Conservation (phyloP, 1,139 yeast species). For the Debaryomyces sp. region DNA sequence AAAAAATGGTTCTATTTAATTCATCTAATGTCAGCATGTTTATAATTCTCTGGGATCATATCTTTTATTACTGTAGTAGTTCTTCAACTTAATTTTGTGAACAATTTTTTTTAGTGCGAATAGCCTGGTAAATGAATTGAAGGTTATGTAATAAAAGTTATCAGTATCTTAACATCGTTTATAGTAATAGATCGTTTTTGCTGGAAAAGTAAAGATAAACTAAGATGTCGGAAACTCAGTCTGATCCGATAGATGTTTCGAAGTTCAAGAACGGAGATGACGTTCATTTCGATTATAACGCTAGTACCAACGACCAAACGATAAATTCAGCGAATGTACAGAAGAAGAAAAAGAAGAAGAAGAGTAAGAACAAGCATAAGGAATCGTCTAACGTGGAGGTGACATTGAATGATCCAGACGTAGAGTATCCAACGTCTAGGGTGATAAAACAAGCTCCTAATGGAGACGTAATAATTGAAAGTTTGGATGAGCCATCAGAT, state of each 20-base stretch:
- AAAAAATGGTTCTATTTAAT: not conserved
- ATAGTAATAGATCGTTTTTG: not conserved
- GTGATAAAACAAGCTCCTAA: constrained; percentile 72
- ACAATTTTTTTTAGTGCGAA: constrained; percentile 4
- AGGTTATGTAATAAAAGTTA: constrained; percentile 6
- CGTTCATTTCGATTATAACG: constrained; percentile 58
- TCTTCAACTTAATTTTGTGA: constrained; percentile 6
- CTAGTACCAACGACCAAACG: constrained; percentile 14
- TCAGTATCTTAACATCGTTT: not conserved
- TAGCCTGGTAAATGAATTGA: not conserved
- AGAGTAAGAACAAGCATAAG: constrained; percentile 28
- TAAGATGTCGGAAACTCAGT: constrained; percentile 8
- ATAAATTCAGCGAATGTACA: constrained; percentile 36
- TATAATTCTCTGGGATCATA: not conserved
- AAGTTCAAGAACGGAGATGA: constrained; percentile 51
- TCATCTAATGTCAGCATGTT: not conserved
- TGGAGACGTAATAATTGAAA: constrained; percentile 72
- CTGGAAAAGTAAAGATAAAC: not conserved
- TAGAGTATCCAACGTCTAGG: constrained; percentile 72
- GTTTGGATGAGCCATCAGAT: constrained; percentile 35
- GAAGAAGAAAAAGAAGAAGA: constrained; percentile 40
- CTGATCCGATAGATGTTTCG: constrained; percentile 9
- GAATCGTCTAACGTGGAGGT: constrained; percentile 34
- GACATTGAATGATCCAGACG: constrained; percentile 55
- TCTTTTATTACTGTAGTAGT: not conserved